A percentile compares a stretch with the other conserved stretches of the same genome.
phyloP scores from a whole-genome alignment of 1,284 basidiomycete genomes.

The Tetrapyrgos nigripes region DNA sequence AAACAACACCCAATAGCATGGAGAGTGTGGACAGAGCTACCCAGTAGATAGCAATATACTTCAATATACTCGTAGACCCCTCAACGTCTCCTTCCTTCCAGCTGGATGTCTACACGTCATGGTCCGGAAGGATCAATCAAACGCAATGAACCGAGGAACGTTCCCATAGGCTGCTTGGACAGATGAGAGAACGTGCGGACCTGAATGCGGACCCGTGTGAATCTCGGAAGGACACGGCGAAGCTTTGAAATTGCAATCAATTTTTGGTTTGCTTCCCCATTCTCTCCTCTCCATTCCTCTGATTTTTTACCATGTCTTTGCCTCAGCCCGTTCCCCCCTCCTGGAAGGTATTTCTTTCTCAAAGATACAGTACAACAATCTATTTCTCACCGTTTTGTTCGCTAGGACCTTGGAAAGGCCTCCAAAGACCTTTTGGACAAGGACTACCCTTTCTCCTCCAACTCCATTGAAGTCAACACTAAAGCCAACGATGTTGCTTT shows the following conservation, averaged over 20 bases:
- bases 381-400: background rate
- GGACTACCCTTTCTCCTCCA: constrained; percentile 91
- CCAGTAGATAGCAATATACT: no score
- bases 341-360: constrained; percentile 75
- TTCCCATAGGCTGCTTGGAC: background rate
- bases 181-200: background rate
- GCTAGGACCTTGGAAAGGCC: constrained; percentile 94
- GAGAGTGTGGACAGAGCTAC: no score
- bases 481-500: constrained; percentile 89
- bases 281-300: constrained; percentile 15
- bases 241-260: background rate
- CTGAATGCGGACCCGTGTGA: background rate
- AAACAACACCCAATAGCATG: no score
- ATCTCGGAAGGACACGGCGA: background rate
- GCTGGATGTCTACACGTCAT: no score
- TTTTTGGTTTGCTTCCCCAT: background rate
- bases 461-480: constrained; percentile 92
- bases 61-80: no score
- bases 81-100: no score
- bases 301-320: constrained; percentile 82
- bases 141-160: background rate
- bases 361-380: background rate
- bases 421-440: constrained; percentile 94
- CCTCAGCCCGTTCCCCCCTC: constrained; percentile 92
- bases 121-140: background rate